phyloP scores from a whole-genome alignment of 495 filamentous ascomycete species.

The Thermothielavioides terrestris region DNA sequence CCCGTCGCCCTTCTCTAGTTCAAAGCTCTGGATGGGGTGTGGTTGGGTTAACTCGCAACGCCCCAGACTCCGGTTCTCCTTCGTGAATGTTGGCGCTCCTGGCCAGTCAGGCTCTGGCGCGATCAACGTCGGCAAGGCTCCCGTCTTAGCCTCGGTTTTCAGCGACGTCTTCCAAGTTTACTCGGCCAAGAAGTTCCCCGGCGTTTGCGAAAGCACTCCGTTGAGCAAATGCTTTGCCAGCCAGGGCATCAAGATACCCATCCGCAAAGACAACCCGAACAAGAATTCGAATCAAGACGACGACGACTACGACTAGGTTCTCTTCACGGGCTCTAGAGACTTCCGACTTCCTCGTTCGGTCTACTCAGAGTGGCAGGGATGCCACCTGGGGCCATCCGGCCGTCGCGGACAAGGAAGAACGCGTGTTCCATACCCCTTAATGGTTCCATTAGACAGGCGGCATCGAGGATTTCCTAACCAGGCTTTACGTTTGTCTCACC shows the following conservation, averaged over 20 bases:
- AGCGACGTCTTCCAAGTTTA: conserved; percentile 89
- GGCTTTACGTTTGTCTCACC: neutral
- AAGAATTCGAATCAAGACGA: conserved; percentile 54
- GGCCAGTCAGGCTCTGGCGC: conserved; percentile 15
- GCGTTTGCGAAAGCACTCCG: conserved; percentile 89
- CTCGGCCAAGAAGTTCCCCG: conserved; percentile 95
- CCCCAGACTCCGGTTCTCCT: conserved; percentile 46
- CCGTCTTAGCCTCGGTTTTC: conserved; percentile 80
- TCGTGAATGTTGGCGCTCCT: conserved; percentile 67
- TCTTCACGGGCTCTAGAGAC: too few species aligned
- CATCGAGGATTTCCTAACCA: neutral
- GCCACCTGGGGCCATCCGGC: too few species aligned
- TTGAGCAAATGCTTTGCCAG: conserved; percentile 89
- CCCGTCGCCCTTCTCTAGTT: neutral
- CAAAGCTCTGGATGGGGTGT: too few species aligned
- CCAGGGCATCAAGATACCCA: conserved; percentile 96
- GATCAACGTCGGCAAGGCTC: conserved; percentile 71
- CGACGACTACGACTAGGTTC: conserved; percentile 46
- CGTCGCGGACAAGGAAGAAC: too few species aligned
- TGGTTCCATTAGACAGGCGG: neutral
- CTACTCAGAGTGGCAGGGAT: too few species aligned
- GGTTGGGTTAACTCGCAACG: too few species aligned
- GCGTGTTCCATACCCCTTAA: too few species aligned
- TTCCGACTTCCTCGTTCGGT: too few species aligned
- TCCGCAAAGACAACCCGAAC: conserved; percentile 73